Percentiles rank a stretch among this genome's conserved stretches.
These are phyloP conservation scores for Zea luxurians DNA, from an alignment of 176 grass and related monocot genomes.

Conservation along the genomic window DNA sequence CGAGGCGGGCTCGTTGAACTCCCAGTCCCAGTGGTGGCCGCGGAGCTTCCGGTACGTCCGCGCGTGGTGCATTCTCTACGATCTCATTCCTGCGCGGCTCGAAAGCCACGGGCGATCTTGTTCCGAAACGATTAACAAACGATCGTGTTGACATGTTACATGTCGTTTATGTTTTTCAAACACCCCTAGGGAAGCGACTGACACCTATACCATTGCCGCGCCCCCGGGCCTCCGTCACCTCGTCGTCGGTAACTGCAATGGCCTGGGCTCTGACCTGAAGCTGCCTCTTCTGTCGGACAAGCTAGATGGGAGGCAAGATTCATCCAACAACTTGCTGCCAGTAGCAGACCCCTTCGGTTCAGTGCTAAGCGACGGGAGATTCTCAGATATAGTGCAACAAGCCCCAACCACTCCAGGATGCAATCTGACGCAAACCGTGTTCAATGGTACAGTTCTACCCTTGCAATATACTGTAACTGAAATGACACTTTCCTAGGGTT, in stretches of 20 bases:
- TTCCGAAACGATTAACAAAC: neutral
- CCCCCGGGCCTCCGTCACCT: constrained; percentile 64
- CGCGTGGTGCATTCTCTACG: neutral
- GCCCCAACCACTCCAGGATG: constrained; percentile 55
- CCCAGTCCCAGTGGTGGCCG: constrained; percentile 62
- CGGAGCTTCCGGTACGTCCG: constrained; percentile 68
- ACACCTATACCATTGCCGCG: constrained; percentile 77
- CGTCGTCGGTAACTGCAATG: constrained; percentile 38
- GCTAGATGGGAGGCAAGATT: constrained; percentile 44
- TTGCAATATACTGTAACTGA: neutral
- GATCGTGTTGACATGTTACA: neutral
- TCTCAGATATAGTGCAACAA: constrained; percentile 38
- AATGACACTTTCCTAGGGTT: neutral
- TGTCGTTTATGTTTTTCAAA: neutral
- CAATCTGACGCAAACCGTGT: constrained; percentile 78
- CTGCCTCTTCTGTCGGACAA: constrained; percentile 61
- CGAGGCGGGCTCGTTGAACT: constrained; percentile 39
- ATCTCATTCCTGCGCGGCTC: neutral
- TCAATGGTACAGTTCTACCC: constrained; percentile 60
- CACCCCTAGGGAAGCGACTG: constrained; percentile 60
- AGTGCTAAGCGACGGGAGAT: constrained; percentile 28
- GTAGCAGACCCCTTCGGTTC: constrained; percentile 38
- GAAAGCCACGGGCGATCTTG: neutral
- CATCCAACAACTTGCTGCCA: constrained; percentile 37
- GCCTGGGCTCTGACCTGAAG: constrained; percentile 53